Base-by-base conservation (phyloP, 139 green algal genomes). In the Picochlorum sp. region DNA sequence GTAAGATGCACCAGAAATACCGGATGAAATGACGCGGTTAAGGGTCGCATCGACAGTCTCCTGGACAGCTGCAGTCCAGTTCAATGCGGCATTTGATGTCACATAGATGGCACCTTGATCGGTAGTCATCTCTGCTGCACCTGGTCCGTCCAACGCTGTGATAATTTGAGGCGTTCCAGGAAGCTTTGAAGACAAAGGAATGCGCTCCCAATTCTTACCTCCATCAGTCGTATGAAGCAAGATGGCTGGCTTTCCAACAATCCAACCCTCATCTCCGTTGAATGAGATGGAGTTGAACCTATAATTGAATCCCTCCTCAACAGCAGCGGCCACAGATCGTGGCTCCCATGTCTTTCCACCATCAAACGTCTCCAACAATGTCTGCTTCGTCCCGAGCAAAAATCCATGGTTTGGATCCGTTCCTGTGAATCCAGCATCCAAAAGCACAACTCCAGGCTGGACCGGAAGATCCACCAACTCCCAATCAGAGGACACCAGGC, bases 1-100 rank as follows among this genome's bases (percentile, higher is more conserved):
- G 81, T 97, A 98, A 3, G 84, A 95, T 8, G 93, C 93, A 13
- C 93, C 93, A 59, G 72, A 88, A 78, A 98, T 98, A 67, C 93
- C 92, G 79, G 79, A 75, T 28, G 62, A 78, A 34, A 81, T 75
- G 60, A 80, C 59, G 26, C 90, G 78, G 81, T 99, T 99, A 30
- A 99, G 88, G 3, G 94, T 99, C 23, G 94, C 94, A 52, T 96
- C 90, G 30, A 99, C 90, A 10, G 94, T 98, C 75, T 99, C 94
- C 78, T 97, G 82, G 66, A 99, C 94, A 37, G 91, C 92, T 10
- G 94, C 94, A 41, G 79, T 91, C 94, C 94, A 99, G 34, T 88
- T 95, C 75, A 94, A 91, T 3, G 84, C 94, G 3, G 69, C 78
- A 80, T 99, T 96, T 76, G 75, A 72, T 11, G 94, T 99, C 8